Evolutionary conservation across 169 alveolate species (phyloP).

Genomic region (Cryptosporidium sp.): DNA sequence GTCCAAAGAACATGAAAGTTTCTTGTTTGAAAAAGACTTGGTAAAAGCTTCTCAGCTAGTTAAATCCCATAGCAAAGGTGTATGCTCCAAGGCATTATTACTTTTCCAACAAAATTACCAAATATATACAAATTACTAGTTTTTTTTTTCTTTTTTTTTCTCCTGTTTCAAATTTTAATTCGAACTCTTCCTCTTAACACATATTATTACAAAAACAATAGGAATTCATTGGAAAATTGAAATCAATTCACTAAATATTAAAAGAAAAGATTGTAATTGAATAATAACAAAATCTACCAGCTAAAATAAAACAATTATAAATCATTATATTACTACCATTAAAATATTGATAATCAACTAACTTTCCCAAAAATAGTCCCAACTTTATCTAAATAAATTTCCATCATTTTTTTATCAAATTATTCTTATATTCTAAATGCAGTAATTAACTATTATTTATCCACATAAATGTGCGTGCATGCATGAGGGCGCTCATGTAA

Average conservation of each 20-base stretch:
- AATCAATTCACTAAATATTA: not conserved
- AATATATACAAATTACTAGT: too few relatives aligned
- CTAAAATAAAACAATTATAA: not conserved
- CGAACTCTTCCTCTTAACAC: not conserved
- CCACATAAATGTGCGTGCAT: not conserved
- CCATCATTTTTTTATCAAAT: not conserved
- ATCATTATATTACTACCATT: constrained; percentile 3
- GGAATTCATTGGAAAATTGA: not conserved
- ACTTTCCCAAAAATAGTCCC: not conserved
- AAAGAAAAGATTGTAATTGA: not conserved
- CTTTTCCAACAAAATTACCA: not conserved
- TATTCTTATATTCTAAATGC: not conserved
- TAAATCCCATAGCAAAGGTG: constrained; percentile 44
- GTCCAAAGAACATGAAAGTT: constrained; percentile 37
- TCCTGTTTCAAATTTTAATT: too few relatives aligned
- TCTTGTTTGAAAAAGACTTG: constrained; percentile 31
- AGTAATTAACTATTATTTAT: not conserved
- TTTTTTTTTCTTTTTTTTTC: too few relatives aligned
- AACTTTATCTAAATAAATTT: too few relatives aligned
- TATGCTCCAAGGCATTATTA: constrained; percentile 43
- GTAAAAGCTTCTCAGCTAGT: constrained; percentile 12
- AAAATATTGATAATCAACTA: not conserved
- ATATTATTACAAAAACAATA: not conserved
- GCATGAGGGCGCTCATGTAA: not conserved
- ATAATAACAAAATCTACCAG: not conserved